A percentile compares a stretch with the other conserved stretches of the same genome.
Evolutionary conservation across 805 yeast species (phyloP).

Genomic region (Cephaloascus albidus): DNA sequence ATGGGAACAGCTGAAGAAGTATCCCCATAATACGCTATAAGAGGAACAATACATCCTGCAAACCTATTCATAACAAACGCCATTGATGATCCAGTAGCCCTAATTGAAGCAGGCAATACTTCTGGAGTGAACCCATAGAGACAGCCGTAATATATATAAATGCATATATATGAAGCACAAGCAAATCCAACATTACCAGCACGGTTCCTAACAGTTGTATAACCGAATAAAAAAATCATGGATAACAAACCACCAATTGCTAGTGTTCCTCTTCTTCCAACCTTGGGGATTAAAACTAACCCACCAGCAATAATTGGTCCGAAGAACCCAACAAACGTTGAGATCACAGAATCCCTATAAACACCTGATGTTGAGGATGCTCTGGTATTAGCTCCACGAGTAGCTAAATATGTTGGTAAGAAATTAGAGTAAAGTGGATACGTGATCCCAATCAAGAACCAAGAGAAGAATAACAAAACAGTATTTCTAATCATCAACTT

Average conservation of each 20-base stretch:
- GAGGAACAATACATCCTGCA: conserved; percentile 49
- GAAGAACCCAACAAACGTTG: conserved; percentile 21
- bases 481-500: conserved; percentile 19
- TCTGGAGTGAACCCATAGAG: conserved; percentile 34
- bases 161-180: conserved; percentile 23
- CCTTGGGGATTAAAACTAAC: conserved; percentile 7
- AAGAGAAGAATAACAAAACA: conserved; percentile 19
- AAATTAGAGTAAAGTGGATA: conserved; percentile 26
- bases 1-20: conserved; percentile 45
- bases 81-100: conserved; percentile 36
- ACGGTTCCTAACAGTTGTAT: conserved; percentile 50
- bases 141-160: conserved; percentile 22
- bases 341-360: conserved; percentile 20
- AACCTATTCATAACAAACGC: conserved; percentile 45
- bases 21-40: conserved; percentile 43
- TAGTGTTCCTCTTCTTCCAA: conserved; percentile 54
- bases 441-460: conserved; percentile 29
- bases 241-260: conserved; percentile 39
- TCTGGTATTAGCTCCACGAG: conserved; percentile 15
- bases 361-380: conserved; percentile 20
- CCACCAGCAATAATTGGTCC: conserved; percentile 23
- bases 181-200: conserved; percentile 31
- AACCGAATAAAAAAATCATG: conserved; percentile 52
- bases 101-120: conserved; percentile 15
- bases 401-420: conserved; percentile 21